Base-by-base conservation (phyloP, 257 asterid genomes). In the Ilex aquifolium region DNA sequence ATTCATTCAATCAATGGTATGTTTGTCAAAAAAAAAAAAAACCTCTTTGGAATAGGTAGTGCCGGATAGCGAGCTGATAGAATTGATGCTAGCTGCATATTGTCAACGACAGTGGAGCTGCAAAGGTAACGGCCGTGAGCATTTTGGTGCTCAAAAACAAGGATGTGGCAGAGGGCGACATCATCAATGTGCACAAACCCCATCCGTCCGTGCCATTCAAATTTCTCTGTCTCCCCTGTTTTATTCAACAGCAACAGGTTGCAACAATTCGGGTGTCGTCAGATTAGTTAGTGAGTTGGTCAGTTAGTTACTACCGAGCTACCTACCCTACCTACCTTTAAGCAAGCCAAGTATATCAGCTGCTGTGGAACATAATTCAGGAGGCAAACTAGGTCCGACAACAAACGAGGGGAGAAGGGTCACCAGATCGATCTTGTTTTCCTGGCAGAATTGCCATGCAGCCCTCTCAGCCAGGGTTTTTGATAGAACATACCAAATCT, bases 101-200 rank as follows among this genome's bases (percentile, higher is more conserved):
- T 76, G 59, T 90, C 96, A 3, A 93, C 17, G 14, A 90, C 91
- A 7, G 64, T 54, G 9, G 99, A 80, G 78, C 77, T 79, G 69
- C 99, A 90, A 49, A 93, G 74, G 66, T 83, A 84, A 16, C 97
- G 89, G 21, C 96, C 99, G 15, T 71, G 46, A 1, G 96, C 97
- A 7, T 66, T 59, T 46, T 61, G 57, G 2, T 64, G 74, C 86
- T 92, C 96, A 16, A 77, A 89, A 3, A 81, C 76, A 27, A 89
- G 82, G 67, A 89, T 83, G 63, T 92, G 99, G 76, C 85, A 70
- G 15, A 59, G 36, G 2, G 96, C 97, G 16, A 92, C 99, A 30
- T 92, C 99, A 10, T 92, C 99, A 1, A 92, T 87, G 68, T 92
- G 95, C 31, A 89, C 97, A 60, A 87, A 92, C 58, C 96, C 96